phyloP scores from a whole-genome alignment of 441 rosid genomes.

The Aquilaria agallochum region DNA sequence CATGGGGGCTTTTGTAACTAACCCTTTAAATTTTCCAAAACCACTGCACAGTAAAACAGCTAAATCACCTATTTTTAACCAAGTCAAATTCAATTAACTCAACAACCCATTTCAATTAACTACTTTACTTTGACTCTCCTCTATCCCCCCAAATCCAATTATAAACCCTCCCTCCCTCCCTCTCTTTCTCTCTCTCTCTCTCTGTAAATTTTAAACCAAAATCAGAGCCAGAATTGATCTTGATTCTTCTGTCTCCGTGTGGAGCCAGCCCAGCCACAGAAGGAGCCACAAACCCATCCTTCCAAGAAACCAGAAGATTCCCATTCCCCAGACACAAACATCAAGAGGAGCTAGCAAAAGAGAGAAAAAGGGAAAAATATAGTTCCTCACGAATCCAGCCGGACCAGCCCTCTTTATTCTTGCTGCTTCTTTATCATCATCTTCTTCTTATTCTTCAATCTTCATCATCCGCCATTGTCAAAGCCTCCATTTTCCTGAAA shows the following conservation, averaged over 20 bases:
- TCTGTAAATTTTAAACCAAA: slow-evolving; percentile 14
- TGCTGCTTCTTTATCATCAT: not conserved
- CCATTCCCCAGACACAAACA: slow-evolving; percentile 10
- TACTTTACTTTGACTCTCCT: slow-evolving; percentile 21
- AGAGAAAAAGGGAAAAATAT: slow-evolving; percentile 1
- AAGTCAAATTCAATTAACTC: slow-evolving; percentile 14
- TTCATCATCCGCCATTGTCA: not conserved
- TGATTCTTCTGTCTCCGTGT: slow-evolving; percentile 7
- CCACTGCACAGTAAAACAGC: too few species aligned
- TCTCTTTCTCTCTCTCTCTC: slow-evolving; percentile 10
- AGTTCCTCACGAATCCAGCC: not conserved
- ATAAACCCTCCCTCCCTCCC: not conserved
- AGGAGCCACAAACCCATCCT: slow-evolving; percentile 19
- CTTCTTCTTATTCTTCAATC: not conserved
- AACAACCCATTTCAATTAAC: slow-evolving; percentile 10
- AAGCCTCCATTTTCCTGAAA: slow-evolving; percentile 11
- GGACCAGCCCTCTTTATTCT: not conserved
- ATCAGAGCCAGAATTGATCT: slow-evolving; percentile 13
- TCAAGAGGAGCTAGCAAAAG: slow-evolving; percentile 12
- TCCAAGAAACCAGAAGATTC: slow-evolving; percentile 63
- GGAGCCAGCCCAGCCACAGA: slow-evolving; percentile 7
- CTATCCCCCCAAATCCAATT: slow-evolving; percentile 22
- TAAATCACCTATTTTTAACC: slow-evolving; percentile 17
- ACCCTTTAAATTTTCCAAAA: too few species aligned
- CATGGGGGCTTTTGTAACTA: too few species aligned